These are phyloP conservation scores for Apiosordaria backusii DNA, from an alignment of 495 filamentous ascomycete genomes.

Conservation along the genomic window DNA sequence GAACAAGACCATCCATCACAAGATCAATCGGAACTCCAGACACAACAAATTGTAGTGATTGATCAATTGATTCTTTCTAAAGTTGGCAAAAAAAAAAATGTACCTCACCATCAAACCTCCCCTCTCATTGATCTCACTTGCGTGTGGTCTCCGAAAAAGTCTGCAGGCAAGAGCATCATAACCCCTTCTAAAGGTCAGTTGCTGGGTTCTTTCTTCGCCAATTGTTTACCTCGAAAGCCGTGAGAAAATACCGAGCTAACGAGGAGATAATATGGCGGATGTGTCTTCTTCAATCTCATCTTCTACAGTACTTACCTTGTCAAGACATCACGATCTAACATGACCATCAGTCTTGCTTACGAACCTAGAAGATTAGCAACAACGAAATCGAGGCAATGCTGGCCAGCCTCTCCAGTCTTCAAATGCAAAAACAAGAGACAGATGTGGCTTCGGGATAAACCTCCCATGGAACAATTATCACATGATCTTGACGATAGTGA, in stretches of 20 bases:
- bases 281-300: too few relatives aligned
- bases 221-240: conserved; percentile 76
- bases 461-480: conserved; percentile 65
- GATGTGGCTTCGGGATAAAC: conserved; percentile 51
- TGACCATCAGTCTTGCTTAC: background rate
- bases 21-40: background rate
- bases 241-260: conserved; percentile 51
- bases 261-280: conserved; percentile 62
- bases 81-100: conserved; percentile 34
- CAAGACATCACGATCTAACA: background rate
- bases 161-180: conserved; percentile 61
- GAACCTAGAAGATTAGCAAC: background rate
- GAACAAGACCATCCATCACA: too few relatives aligned
- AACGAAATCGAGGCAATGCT: conserved; percentile 7
- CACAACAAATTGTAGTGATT: too few relatives aligned
- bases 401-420: background rate
- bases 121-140: conserved; percentile 47
- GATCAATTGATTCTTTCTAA: background rate
- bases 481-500: conserved; percentile 41
- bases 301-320: background rate
- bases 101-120: conserved; percentile 74
- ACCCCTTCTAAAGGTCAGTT: conserved; percentile 35
- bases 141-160: conserved; percentile 59
- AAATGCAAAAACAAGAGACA: conserved; percentile 9
- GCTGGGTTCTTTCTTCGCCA: conserved; percentile 62